phyloP scores from a whole-genome alignment of 1,284 basidiomycete species.

The Sphagnurus paluster region DNA sequence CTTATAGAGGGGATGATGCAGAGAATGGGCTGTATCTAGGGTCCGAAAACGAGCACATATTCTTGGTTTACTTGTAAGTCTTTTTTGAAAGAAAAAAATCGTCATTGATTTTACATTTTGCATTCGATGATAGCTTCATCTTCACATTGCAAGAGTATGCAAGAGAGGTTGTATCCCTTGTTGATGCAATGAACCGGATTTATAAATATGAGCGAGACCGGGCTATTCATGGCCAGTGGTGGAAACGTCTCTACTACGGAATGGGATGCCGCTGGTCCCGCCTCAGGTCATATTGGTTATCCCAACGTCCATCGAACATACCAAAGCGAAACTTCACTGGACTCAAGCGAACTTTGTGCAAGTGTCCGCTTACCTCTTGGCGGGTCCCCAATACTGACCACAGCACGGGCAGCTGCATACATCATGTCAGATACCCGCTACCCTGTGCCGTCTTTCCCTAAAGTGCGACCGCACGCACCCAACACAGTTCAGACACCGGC shows the following conservation, averaged over 20 bases:
- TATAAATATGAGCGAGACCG: constrained; percentile 59
- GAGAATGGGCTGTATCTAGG: constrained; percentile 36
- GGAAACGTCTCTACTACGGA: constrained; percentile 29
- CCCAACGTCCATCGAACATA: constrained; percentile 1
- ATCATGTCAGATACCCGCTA: constrained; percentile 60
- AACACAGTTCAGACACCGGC: constrained; percentile 83
- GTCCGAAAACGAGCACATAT: constrained; percentile 65
- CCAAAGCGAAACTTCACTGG: constrained; percentile 8
- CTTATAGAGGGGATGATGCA: constrained; percentile 32
- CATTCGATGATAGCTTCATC: constrained; percentile 64
- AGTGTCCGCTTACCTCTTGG: constrained; percentile 22
- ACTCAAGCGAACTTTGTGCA: constrained; percentile 40
- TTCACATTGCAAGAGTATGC: constrained; percentile 94
- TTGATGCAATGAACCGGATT: constrained; percentile 80
- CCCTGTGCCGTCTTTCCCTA: constrained; percentile 76
- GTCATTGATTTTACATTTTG: background rate
- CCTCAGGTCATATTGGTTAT: constrained; percentile 14
- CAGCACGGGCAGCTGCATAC: constrained; percentile 53
- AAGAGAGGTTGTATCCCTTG: constrained; percentile 75
- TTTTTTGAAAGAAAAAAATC: constrained; percentile 28
- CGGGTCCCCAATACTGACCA: too few species aligned
- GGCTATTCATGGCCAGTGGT: constrained; percentile 40
- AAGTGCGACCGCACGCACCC: constrained; percentile 78
- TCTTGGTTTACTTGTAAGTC: constrained; percentile 87
- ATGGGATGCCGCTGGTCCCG: constrained; percentile 7